Evolutionary conservation across 352 stramenopile species (phyloP).

Genomic region (Nothophytophthora sp.): DNA sequence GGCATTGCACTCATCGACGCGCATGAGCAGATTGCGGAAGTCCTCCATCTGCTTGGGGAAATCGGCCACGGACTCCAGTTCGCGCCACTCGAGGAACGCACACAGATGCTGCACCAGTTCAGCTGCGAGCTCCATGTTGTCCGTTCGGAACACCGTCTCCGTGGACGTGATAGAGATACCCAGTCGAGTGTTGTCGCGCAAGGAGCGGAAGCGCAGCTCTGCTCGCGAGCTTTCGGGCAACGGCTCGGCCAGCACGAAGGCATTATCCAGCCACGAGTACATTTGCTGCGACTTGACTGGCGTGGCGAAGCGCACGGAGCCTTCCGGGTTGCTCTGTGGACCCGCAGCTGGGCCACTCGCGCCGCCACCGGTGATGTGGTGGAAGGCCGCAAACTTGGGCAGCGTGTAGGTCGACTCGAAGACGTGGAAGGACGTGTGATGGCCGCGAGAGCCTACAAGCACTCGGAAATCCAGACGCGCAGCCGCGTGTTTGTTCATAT

Average conservation of each 20-base stretch:
- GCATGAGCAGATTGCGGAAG: slow-evolving; percentile 72
- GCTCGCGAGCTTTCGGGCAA: slow-evolving; percentile 40
- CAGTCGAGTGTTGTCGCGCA: slow-evolving; percentile 53
- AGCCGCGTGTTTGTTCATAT: slow-evolving; percentile 67
- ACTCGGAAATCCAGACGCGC: slow-evolving; percentile 72
- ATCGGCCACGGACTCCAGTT: slow-evolving; percentile 83
- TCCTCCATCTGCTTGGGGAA: slow-evolving; percentile 90
- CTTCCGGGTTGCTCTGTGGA: slow-evolving; percentile 35
- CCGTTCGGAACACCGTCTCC: slow-evolving; percentile 72
- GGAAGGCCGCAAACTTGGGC: slow-evolving; percentile 88
- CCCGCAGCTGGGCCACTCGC: slow-evolving; percentile 4
- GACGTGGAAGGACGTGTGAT: slow-evolving; percentile 81
- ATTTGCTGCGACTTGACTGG: slow-evolving; percentile 76
- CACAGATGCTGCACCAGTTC: slow-evolving; percentile 91
- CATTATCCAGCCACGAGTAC: slow-evolving; percentile 67
- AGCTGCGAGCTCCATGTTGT: slow-evolving; percentile 86
- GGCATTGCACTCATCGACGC: slow-evolving; percentile 87
- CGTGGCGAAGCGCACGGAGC: slow-evolving; percentile 69
- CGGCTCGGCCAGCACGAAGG: slow-evolving; percentile 51
- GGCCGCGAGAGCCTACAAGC: slow-evolving; percentile 80
- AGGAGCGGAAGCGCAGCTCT: slow-evolving; percentile 62
- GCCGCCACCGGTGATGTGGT: slow-evolving; percentile 35
- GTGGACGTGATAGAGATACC: slow-evolving; percentile 45
- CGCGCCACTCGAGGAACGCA: slow-evolving; percentile 76
- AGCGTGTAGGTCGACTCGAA: slow-evolving; percentile 83